Evolutionary conservation across 1,284 basidiomycete species (phyloP), one percentile per base, ranked within the genome.

Genomic region (Taiwanofungus camphoratus): DNA sequence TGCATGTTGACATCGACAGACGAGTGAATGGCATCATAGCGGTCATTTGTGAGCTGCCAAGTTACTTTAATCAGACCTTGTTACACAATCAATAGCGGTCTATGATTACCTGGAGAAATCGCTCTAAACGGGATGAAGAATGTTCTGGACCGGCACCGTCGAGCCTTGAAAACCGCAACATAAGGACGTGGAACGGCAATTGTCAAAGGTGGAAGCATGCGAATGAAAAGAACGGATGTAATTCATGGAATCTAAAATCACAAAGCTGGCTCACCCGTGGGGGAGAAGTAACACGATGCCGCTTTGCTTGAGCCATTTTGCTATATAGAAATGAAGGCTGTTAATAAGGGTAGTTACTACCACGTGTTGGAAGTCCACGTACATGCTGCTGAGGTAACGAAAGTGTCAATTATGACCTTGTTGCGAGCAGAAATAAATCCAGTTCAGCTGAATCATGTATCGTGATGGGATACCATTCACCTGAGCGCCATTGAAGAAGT

Each of bases 271-370:
- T 24, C 46, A 62, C 60, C 61, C 90, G 52, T 93, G 90, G 15
- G 90, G 90, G 5, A 96, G 71, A 46, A 91, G 77, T 54, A 96
- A 67, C 3, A 92, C 85, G 29, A 95, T 75, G 1, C 88, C 92
- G 50, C 89, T 93, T 66, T 95, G 90, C 61, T 85, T 92, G 45
- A 92, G 66, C 92, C 92, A 96, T 70, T 96, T 96, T 3, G 88
- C 89, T 92, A 41, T 38, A 35, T 32, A 18, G 30, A 39, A 21
- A 22, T 23, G 18, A 39, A 13, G 27, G 31, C 21, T 33, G 36
- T 13, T 15, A 6, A n/a, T n/a, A n/a, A n/a, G n/a, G n/a, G n/a
- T n/a, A n/a, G n/a, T n/a, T n/a, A n/a, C n/a, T n/a, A n/a, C n/a
- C n/a, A n/a, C n/a, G n/a, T n/a, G n/a, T n/a, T n/a, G n/a, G n/a